These are phyloP conservation scores for Saturnispora hagleri DNA, from an alignment of 805 yeast species.

Conservation along the genomic window DNA sequence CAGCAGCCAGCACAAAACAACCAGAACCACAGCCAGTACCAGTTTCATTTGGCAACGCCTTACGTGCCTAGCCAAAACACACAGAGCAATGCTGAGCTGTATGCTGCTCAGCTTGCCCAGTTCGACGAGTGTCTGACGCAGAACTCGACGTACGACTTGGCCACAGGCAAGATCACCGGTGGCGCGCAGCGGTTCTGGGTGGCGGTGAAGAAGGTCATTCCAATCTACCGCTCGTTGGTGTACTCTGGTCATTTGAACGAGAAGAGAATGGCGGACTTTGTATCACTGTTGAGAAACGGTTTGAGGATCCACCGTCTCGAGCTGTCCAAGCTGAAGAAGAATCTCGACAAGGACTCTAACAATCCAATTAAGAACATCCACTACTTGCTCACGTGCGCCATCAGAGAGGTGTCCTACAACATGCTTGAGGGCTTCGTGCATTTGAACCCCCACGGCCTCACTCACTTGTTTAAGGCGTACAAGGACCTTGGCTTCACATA, in stretches of 20 bases:
- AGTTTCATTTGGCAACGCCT: neutral
- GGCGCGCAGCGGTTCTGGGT: constrained; percentile 43
- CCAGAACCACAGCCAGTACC: neutral
- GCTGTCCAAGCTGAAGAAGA: constrained; percentile 44
- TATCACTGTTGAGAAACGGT: constrained; percentile 46
- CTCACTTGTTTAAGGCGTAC: constrained; percentile 48
- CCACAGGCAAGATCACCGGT: constrained; percentile 31
- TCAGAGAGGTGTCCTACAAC: constrained; percentile 45
- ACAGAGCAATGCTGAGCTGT: constrained; percentile 6
- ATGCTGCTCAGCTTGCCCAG: constrained; percentile 6
- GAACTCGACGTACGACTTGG: constrained; percentile 29
- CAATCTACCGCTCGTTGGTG: constrained; percentile 38
- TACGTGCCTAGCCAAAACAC: constrained; percentile 13
- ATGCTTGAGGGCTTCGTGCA: constrained; percentile 35
- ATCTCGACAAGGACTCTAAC: constrained; percentile 49
- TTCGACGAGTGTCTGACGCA: constrained; percentile 41
- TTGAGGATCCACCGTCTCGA: constrained; percentile 47
- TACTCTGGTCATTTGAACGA: constrained; percentile 39
- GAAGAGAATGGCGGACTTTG: constrained; percentile 38
- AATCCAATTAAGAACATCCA: constrained; percentile 49
- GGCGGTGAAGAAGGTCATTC: constrained; percentile 42
- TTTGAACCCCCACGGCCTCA: constrained; percentile 45
- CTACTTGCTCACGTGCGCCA: constrained; percentile 37
- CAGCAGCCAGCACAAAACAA: neutral
- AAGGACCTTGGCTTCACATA: constrained; percentile 51